Base-by-base conservation (phyloP, 768 basidiomycete genomes). In the Naematelia encephala region DNA sequence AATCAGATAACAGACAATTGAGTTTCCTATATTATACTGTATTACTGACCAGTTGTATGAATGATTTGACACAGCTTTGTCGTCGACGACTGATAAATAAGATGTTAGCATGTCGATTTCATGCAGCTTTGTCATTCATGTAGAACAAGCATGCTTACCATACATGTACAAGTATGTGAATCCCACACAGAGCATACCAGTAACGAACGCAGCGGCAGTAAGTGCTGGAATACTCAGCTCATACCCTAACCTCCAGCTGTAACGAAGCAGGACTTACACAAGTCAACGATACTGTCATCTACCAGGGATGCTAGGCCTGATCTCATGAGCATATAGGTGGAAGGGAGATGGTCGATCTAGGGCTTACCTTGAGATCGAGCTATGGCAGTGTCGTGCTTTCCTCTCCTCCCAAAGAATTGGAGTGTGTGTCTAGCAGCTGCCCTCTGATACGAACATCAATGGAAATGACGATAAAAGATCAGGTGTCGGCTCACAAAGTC, bases 351-450 rank as follows among this genome's bases (percentile, higher is more conserved):
- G n/a, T 25, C 22, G 23, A 21, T n/a, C 10, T 34, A 12, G 51
- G 23, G n/a, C 11, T 30, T 2, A 19, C 34, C 25, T 21, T 52
- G 11, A 29, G 8, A 29, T 29, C 51, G 51, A 11, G 29, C 34
- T 52, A 12, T 5, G 22, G n/a, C 27, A 19, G 25, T 12, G 11
- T 39, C 21, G 34, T 52, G 51, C 51, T 27, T 19, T 4, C n/a
- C 34, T 4, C 51, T 29, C 4, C 16, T 11, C 2, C 25, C 29
- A 28, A 52, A 52, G 51, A 52, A 52, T 19, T 34, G 25, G 51
- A 30, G 27, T 21, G 51, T 52, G 34, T 52, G 51, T 10, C 51
- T 29, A 11, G 51, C 27, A 52, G 51, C 51, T 28, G 25, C 12
- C 11, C 19, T 29, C 51, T 52, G 51, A 14, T 16, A 26, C n/a